A percentile compares a stretch with the other conserved stretches of the same genome.
These are phyloP conservation scores for Lodderomyces pseudojiufengensis DNA, from an alignment of 1,139 yeast species.

Conservation along the genomic window DNA sequence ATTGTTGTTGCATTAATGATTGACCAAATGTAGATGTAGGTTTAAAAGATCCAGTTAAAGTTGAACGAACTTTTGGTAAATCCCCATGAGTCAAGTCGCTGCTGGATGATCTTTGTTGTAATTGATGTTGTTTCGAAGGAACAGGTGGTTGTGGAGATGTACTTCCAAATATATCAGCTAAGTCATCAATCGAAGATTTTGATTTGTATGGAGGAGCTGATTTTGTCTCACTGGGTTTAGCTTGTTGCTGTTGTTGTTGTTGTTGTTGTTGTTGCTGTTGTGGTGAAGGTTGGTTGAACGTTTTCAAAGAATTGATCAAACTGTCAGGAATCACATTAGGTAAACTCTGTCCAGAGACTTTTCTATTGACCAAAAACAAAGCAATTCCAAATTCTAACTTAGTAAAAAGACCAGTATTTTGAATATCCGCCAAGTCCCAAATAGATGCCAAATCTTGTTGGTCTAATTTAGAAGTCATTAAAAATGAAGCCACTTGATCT, in stretches of 20 bases:
- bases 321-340: conserved; percentile 67
- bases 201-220: neutral
- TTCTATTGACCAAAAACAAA: conserved; percentile 85
- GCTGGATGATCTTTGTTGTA: conserved; percentile 25
- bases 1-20: conserved; percentile 37
- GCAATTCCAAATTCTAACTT: conserved; percentile 88
- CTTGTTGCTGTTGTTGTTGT: neutral
- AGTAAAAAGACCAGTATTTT: conserved; percentile 79
- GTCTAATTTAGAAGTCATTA: conserved; percentile 80
- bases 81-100: conserved; percentile 38
- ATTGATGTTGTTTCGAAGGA: conserved; percentile 4
- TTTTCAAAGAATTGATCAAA: conserved; percentile 37
- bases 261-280: conserved; percentile 7
- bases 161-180: conserved; percentile 54
- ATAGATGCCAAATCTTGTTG: conserved; percentile 84
- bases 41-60: conserved; percentile 36
- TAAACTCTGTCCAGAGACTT: conserved; percentile 67
- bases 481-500: conserved; percentile 80
- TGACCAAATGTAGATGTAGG: conserved; percentile 76
- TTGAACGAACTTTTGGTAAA: conserved; percentile 37
- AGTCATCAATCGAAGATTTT: conserved; percentile 62
- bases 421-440: conserved; percentile 94
- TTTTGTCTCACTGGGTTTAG: neutral
- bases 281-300: conserved; percentile 22
- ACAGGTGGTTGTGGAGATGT: conserved; percentile 17